Evolutionary conservation across 1,284 basidiomycete genomes (phyloP).

Genomic region (Clitocybe nebularis): DNA sequence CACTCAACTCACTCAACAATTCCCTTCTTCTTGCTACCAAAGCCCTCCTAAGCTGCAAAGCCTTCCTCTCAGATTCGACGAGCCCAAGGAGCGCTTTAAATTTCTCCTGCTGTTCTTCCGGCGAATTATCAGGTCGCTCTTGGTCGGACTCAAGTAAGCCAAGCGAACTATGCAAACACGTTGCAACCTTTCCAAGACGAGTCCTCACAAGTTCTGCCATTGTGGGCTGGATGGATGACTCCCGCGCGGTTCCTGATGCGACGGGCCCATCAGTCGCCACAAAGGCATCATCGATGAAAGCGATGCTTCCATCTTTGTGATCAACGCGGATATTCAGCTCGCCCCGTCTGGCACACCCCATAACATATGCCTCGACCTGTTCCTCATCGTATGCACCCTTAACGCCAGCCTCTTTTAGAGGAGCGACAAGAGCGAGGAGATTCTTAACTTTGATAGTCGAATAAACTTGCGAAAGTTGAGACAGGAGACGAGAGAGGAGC

Average conservation of each 20-base stretch:
- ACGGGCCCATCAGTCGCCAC: constrained; percentile 40
- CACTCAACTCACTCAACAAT: constrained; percentile 81
- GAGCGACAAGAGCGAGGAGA: constrained; percentile 73
- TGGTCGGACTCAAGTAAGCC: constrained; percentile 41
- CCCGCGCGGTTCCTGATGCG: constrained; percentile 18
- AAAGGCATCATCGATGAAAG: constrained; percentile 81
- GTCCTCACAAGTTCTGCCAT: constrained; percentile 70
- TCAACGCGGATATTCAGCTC: constrained; percentile 90
- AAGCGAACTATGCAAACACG: constrained; percentile 71
- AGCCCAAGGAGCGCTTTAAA: constrained; percentile 54
- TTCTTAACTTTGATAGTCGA: constrained; percentile 81
- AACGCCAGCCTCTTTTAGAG: constrained; percentile 55
- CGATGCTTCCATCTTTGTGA: constrained; percentile 83
- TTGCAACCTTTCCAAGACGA: constrained; percentile 74
- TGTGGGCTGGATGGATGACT: constrained; percentile 62
- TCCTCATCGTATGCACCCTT: constrained; percentile 65
- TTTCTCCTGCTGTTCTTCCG: constrained; percentile 50
- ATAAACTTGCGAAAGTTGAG: constrained; percentile 93
- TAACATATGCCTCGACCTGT: constrained; percentile 88
- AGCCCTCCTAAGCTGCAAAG: constrained; percentile 71
- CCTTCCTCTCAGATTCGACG: constrained; percentile 72
- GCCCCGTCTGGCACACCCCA: constrained; percentile 87
- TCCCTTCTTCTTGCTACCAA: constrained; percentile 87
- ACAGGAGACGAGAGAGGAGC: constrained; percentile 90
- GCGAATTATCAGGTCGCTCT: constrained; percentile 41